Evolutionary conservation across 305 asterid species (phyloP).

Genomic region (Ruellia speciosa): DNA sequence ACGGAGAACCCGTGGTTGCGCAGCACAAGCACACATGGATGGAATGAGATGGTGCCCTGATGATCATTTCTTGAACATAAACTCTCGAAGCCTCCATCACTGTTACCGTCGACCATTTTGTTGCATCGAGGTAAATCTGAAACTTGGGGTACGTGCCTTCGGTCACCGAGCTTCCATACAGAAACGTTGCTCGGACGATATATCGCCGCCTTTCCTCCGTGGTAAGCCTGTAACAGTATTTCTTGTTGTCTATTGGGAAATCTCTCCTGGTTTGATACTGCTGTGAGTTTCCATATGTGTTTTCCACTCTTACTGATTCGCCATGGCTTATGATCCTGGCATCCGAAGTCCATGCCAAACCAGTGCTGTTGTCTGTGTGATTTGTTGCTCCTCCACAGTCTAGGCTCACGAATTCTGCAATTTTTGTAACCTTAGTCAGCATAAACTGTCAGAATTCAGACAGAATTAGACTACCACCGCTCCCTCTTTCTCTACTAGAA

Average conservation of each 20-base stretch:
- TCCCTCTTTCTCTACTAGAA: background rate
- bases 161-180: slow-evolving; percentile 49
- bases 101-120: slow-evolving; percentile 77
- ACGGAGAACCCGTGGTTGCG: slow-evolving; percentile 81
- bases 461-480: too few species aligned
- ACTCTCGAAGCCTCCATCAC: slow-evolving; percentile 63
- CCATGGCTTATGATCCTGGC: slow-evolving; percentile 43
- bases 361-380: slow-evolving; percentile 58
- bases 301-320: slow-evolving; percentile 34
- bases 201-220: slow-evolving; percentile 75
- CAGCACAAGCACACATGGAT: slow-evolving; percentile 81
- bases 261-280: slow-evolving; percentile 63
- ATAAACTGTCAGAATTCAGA: background rate
- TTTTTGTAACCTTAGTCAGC: slow-evolving; percentile 5
- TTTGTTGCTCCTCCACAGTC: slow-evolving; percentile 78
- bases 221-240: slow-evolving; percentile 63
- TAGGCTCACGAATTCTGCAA: slow-evolving; percentile 84
- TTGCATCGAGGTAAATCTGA: slow-evolving; percentile 78
- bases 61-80: slow-evolving; percentile 74
- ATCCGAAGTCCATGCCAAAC: slow-evolving; percentile 70
- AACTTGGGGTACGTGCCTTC: slow-evolving; percentile 74
- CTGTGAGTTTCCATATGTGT: slow-evolving; percentile 28
- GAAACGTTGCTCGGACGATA: slow-evolving; percentile 70
- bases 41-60: slow-evolving; percentile 66
- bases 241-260: slow-evolving; percentile 62